A percentile compares a stretch with the other conserved stretches of the same genome.
These are phyloP conservation scores for Pseudovirgaria hyperparasitica DNA, from an alignment of 2,329 filamentous ascomycete genomes.

Conservation along the genomic window DNA sequence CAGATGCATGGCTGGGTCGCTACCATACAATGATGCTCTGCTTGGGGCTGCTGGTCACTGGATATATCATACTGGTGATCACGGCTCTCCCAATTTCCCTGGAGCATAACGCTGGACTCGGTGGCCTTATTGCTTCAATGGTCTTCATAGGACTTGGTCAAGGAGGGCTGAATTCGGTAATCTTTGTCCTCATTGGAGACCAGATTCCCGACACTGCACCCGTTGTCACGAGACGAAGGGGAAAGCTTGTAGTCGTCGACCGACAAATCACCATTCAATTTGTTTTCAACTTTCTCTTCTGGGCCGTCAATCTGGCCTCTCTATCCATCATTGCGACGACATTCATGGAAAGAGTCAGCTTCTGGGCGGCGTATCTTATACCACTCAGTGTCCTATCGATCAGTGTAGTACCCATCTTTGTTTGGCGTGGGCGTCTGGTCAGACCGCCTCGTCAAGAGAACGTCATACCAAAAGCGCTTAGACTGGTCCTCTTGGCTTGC, in stretches of 20 bases:
- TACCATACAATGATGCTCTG: conserved; percentile 18
- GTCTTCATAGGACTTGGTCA: conserved; percentile 16
- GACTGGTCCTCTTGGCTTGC: conserved; percentile 1
- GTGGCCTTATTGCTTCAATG: conserved; percentile 13
- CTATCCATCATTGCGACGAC: conserved; percentile 3
- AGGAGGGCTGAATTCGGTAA: conserved; percentile 12
- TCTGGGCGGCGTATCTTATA: conserved; percentile 1
- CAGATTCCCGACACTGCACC: no score
- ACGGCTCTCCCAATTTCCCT: conserved; percentile 6
- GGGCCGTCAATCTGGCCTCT: conserved; percentile 2
- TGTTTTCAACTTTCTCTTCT: conserved; percentile 3
- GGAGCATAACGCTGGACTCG: conserved; percentile 3
- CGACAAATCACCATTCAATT: conserved; percentile 2
- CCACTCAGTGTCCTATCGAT: conserved; percentile 1
- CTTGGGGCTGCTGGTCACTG: conserved; percentile 6
- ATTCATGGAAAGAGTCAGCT: conserved; percentile 2
- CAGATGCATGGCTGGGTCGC: conserved; percentile 22
- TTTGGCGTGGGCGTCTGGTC: no score
- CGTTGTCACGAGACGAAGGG: no score
- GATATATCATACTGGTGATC: conserved; percentile 3
- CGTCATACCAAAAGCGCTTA: no score
- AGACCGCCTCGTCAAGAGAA: no score
- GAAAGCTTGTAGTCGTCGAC: conserved; percentile 1
- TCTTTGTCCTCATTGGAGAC: conserved; percentile 14
- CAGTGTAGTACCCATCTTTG: conserved; percentile 1